Conservation (phyloP, 1,139 yeast genomes). For the Suhomyces chickasaworum region DNA sequence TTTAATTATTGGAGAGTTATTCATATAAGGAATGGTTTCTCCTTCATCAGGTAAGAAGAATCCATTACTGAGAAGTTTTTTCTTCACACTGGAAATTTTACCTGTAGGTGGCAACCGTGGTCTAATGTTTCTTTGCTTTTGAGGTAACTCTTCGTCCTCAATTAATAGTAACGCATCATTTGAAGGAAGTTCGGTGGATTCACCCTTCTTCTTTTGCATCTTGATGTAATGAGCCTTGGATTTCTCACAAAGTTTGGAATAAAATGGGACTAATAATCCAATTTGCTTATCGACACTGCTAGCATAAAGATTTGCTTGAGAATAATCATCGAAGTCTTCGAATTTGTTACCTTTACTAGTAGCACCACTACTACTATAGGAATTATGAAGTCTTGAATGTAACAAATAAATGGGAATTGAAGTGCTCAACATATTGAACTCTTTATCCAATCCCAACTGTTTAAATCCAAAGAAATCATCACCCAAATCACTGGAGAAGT, state of each 20-base stretch:
- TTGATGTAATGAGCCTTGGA: constrained; percentile 52
- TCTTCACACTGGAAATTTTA: constrained; percentile 72
- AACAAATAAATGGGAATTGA: constrained; percentile 88
- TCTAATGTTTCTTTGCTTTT: constrained; percentile 74
- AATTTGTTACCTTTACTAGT: constrained; percentile 54
- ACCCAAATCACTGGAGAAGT: constrained; percentile 88
- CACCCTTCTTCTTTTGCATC: constrained; percentile 56
- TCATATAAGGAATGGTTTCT: not conserved
- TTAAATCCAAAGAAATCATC: constrained; percentile 97
- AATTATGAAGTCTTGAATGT: constrained; percentile 72
- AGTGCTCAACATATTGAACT: constrained; percentile 81
- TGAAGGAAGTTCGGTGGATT: constrained; percentile 46
- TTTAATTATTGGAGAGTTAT: not conserved
- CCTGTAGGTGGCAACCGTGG: constrained; percentile 95
- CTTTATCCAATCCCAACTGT: constrained; percentile 91
- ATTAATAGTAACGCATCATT: constrained; percentile 48
- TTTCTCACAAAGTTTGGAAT: constrained; percentile 52
- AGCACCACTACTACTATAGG: constrained; percentile 44
- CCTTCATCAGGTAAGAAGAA: constrained; percentile 42
- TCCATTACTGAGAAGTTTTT: constrained; percentile 55
- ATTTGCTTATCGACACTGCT: constrained; percentile 56
- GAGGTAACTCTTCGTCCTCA: constrained; percentile 83
- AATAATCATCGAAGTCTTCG: constrained; percentile 61
- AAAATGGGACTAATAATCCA: constrained; percentile 61
- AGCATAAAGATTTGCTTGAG: constrained; percentile 50